A percentile compares a stretch with the other conserved stretches of the same genome.
Conservation (phyloP, 192 early-diverging fungal genomes). For the Coemansia sp. region DNA sequence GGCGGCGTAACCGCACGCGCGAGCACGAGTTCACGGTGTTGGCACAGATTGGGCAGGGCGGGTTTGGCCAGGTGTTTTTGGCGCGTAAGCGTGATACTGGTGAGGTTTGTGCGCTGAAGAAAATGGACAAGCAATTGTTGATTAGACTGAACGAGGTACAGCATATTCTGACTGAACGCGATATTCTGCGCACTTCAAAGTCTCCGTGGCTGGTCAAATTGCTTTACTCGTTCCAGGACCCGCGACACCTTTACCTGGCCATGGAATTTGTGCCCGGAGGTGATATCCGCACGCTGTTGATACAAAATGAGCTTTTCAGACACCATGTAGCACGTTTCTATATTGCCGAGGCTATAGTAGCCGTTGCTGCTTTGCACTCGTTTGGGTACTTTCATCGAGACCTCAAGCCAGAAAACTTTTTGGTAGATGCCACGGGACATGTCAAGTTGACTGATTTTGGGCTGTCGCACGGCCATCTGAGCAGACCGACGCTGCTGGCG, state of each 20-base stretch:
- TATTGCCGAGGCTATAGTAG: slow-evolving; percentile 82
- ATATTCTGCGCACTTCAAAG: slow-evolving; percentile 69
- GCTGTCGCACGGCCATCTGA: slow-evolving; percentile 82
- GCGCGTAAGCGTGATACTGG: slow-evolving; percentile 70
- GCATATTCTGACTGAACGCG: slow-evolving; percentile 76
- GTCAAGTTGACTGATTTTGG: slow-evolving; percentile 92
- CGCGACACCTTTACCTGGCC: slow-evolving; percentile 69
- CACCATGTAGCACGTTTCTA: slow-evolving; percentile 85
- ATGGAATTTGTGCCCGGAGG: slow-evolving; percentile 74
- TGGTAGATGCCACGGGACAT: slow-evolving; percentile 65
- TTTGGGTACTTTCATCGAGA: slow-evolving; percentile 57
- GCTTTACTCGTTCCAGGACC: slow-evolving; percentile 87
- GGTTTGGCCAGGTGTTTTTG: slow-evolving; percentile 78
- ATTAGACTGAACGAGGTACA: slow-evolving; percentile 68
- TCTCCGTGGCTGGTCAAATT: slow-evolving; percentile 86
- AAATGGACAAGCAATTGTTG: slow-evolving; percentile 73
- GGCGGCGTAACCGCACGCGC: slow-evolving; percentile 67
- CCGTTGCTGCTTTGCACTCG: slow-evolving; percentile 66
- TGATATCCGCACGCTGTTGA: slow-evolving; percentile 78
- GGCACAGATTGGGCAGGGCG: slow-evolving; percentile 78
- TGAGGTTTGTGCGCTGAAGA: slow-evolving; percentile 75
- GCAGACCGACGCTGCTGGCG: slow-evolving; percentile 41
- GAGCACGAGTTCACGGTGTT: slow-evolving; percentile 70
- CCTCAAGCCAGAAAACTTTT: slow-evolving; percentile 57
- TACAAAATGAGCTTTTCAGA: slow-evolving; percentile 68